Evolutionary conservation across 2,329 filamentous ascomycete species (phyloP), one percentile per base, ranked within the genome.

Genomic region (Beauveria sp.): DNA sequence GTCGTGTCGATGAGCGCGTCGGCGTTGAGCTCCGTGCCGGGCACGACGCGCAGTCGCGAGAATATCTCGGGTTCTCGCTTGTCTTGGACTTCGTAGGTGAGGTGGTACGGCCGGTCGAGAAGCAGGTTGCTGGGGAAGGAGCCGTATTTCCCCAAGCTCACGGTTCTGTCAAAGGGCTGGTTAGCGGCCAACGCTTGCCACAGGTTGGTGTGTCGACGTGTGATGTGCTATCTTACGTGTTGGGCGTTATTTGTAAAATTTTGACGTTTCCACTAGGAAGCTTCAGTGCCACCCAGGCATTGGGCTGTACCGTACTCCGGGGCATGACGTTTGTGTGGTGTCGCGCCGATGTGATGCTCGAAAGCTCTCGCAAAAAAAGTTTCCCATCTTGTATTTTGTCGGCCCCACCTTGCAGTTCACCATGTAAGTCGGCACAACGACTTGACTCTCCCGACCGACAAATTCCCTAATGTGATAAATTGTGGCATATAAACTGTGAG

Each of bases 111-210:
- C 8, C 94, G 87, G n/a, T 91, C 89, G 64, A 99, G 84, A 51
- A 99, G 85, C 37, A 94, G 83, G 71, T 97, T 97, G 57, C 90
- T 86, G 18, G 91, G 88, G 71, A 99, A 97, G 2, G 86, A 85
- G 65, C 94, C 94, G 72, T 94, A 96, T 83, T 97, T 97, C 61
- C 92, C 92, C 40, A 97, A 80, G 2, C 90, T 91, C 65, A 97
- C 89, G 50, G 85, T 90, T 46, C 92, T 97, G 67, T 44, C 22
- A n/a, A 24, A 46, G n/a, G 26, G 24, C 5, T 7, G 22, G 57
- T 59, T 44, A 59, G 56, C n/a, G 12, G 18, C 34, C 8, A 28
- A 53, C 6, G 28, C 40, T n/a, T 2, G 22, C 34, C 12, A 51
- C 37, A 24, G 46, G 66, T 26, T 48, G 62, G 55, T 37, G 34